phyloP scores from a whole-genome alignment of 306 rosid genomes.

The Casuarina cunninghamiana region DNA sequence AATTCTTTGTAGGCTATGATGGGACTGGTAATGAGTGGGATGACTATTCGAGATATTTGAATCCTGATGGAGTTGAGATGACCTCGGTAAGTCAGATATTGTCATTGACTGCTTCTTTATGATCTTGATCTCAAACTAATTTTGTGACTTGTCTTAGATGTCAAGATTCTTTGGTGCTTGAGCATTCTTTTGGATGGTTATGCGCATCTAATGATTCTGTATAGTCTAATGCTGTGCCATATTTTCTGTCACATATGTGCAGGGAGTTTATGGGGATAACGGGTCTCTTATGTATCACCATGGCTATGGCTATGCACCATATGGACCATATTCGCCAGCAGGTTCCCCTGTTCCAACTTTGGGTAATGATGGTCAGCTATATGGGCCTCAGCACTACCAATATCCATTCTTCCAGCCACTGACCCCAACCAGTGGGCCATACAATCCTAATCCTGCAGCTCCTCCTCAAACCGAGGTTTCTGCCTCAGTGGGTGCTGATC shows the following conservation, averaged over 20 bases:
- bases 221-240: background rate
- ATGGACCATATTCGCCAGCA: conserved; percentile 88
- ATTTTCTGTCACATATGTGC: background rate
- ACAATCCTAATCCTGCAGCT: conserved; percentile 39
- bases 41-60: conserved; percentile 71
- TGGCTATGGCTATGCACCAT: conserved; percentile 88
- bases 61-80: conserved; percentile 83
- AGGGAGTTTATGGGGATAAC: conserved; percentile 93
- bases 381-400: conserved; percentile 95
- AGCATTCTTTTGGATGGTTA: background rate
- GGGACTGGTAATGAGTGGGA: conserved; percentile 77
- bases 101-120: background rate
- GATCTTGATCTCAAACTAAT: background rate
- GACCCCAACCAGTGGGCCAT: conserved; percentile 77
- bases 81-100: conserved; percentile 53
- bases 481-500: conserved; percentile 68
- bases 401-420: conserved; percentile 87
- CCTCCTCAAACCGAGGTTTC: conserved; percentile 65
- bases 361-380: conserved; percentile 92
- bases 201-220: background rate
- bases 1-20: conserved; percentile 54
- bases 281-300: conserved; percentile 83
- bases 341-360: conserved; percentile 91
- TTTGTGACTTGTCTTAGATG: background rate
- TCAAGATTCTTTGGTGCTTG: background rate